Evolutionary conservation across 2,329 filamentous ascomycete species (phyloP), one percentile per base, ranked within the genome.

Genomic region (Fusarium sp.): DNA sequence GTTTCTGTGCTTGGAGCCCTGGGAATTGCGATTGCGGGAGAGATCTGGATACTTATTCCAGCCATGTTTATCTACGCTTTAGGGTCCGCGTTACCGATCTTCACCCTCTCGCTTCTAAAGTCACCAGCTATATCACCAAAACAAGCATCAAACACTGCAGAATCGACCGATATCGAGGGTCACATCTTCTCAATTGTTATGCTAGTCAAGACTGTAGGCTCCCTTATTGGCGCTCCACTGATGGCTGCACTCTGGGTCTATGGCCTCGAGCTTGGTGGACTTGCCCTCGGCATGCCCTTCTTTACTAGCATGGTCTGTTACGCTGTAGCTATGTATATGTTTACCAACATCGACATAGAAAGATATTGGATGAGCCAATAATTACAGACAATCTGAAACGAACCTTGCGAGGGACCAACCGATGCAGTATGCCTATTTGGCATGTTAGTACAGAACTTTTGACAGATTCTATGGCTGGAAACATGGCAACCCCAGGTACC

Each of bases 121-220:
- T 84, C 84, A 9, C 79, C 81, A 0, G 76, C 77, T 3, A 75
- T 85, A 18, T 78, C 67, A 18, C 58, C 69, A 15, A 47, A 40
- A 1, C 57, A 67, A 10, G 25, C 27, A 2, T 52, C 58, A 7
- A 40, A 56, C 41, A 32, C 22, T 8, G 6, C 22, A 10, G 47
- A 62, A 20, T 38, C 41, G 57, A 59, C 43, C 1, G 77, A 80
- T 16, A 71, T 78, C 0, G 81, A 84, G 29, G 78, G 78, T 7
- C 82, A 83, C 30, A 76, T 85, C 3, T 85, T 85, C 60, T 83
- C 84, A 4, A 80, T 86, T n/a, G 83, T 84, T 16, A 86, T 86
- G 83, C 78, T 86, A 69, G 78, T 84, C 3, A 84, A 84, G 74
- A 84, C 84, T 0, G 75, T 82, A 1, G 84, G 84, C 6, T 84